Evolutionary conservation across 2,329 filamentous ascomycete genomes (phyloP).

Genomic region (Gyromitra esculenta): DNA sequence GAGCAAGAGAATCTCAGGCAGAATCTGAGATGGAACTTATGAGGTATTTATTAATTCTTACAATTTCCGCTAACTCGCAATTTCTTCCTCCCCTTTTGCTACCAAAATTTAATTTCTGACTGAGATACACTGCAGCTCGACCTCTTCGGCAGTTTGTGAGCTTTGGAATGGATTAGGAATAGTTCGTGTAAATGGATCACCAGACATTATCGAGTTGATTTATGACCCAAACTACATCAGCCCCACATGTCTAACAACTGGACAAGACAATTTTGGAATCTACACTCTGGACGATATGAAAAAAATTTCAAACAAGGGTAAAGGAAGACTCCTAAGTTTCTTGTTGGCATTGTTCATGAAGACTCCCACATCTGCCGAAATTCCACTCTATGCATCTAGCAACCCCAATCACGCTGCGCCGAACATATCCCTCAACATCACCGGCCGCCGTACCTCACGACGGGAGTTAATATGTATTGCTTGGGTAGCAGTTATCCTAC

Average conservation of each 20-base stretch:
- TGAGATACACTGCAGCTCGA: slow-evolving; percentile 57
- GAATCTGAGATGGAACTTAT: slow-evolving; percentile 61
- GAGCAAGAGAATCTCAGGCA: slow-evolving; percentile 60
- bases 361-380: not conserved
- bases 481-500: slow-evolving; percentile 52
- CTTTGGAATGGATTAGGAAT: slow-evolving; percentile 60
- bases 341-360: not conserved
- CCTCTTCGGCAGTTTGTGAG: slow-evolving; percentile 61
- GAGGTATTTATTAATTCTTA: slow-evolving; percentile 53
- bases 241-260: not conserved
- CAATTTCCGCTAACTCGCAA: too few species aligned
- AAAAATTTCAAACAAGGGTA: not conserved
- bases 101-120: not conserved
- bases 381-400: not conserved
- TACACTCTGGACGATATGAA: not conserved
- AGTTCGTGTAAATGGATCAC: slow-evolving; percentile 52
- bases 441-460: not conserved
- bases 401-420: slow-evolving; percentile 36
- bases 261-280: not conserved
- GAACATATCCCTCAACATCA: slow-evolving; percentile 55
- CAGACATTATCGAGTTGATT: slow-evolving; percentile 7
- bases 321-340: not conserved
- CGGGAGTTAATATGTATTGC: slow-evolving; percentile 52
- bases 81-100: not conserved
- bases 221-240: not conserved